Base-by-base conservation (phyloP, 164 flowering plant species). In the Echeveria elegans region DNA sequence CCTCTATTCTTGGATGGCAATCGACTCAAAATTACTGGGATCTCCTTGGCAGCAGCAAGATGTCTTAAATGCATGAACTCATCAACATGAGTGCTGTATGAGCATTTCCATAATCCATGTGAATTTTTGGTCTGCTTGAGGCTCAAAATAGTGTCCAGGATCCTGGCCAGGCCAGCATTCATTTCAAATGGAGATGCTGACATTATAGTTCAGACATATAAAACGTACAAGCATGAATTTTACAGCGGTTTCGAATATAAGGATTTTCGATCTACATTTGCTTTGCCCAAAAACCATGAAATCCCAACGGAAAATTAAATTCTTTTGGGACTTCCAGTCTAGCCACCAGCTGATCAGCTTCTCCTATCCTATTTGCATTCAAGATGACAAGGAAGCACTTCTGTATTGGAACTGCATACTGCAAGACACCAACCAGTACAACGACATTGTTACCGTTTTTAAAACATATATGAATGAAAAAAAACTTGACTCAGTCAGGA, bases 261-360 rank as follows among this genome's bases (percentile, higher is more conserved):
- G 23, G 10, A n/a, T 19, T 4, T 10, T 11, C 18, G 16, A 43
- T 10, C 48, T 48, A 48, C 24, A 18, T 7, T 18, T 19, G 59
- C 60, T 26, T 53, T 53, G 83, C 86, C 98, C 98, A 94, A 72
- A 88, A 82, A 11, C 98, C 98, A 79, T 89, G 98, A 74, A 91
- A 94, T 1, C 95, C 97, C 23, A 89, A 71, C 30, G 99, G 97
- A 67, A 94, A 94, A 52, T 83, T 94, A 60, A 91, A 72, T 52
- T 85, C 75, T 68, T 73, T 88, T 2, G 99, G 97, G 37, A 94
- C 92, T 76, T 83, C 47, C 0, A 43, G 75, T 65, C 85, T 91
- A 65, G 93, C 93, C 56, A 94, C 79, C 1, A 91, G 53, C 26
- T 91, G 91, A n/a, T 79, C 83, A 24, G 40, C 72, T 74, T 82